Base-by-base conservation (phyloP, 2,329 filamentous ascomycete genomes). In the Daldinia eschscholtzii region DNA sequence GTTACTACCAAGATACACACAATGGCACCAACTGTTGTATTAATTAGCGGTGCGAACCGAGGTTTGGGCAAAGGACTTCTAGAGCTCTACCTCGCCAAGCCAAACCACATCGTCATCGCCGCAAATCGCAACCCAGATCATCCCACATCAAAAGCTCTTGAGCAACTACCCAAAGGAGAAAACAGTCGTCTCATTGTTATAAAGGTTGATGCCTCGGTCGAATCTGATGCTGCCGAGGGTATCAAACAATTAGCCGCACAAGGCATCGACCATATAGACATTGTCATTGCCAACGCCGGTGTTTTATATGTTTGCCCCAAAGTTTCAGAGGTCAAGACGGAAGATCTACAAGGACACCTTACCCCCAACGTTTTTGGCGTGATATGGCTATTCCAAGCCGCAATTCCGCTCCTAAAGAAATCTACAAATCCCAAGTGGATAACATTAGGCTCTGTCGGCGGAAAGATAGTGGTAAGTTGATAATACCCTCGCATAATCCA, bases 31-130 rank as follows among this genome's bases (percentile, higher is more conserved):
- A 72, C 67, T 48, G 65, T 70, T 10, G 75, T 77, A 60, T 74
- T 82, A 41, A 79, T 83, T 67, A 82, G 78, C 12, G 81, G 81
- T 53, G 78, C 77, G 23, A 80, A 78, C 64, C 75, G 81, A 48
- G 81, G 81, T 44, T 65, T 84, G 2, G 81, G 82, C 4, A 72
- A 70, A 30, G 80, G 77, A 0, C 72, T 83, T 3, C 58, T 81
- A 2, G 63, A 75, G 50, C 74, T 66, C 12, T 82, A 80, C 67
- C 78, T 84, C 0, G 80, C 83, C n/a, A 83, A 85, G 50, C 84
- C 87, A 73, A 87, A 90, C 79, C 87, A 91, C 78, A 87, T 79
- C 6, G 76, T 82, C 66, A 79, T 84, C n/a, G 82, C 82, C 35
- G 77, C 76, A 2, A 79, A 80, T 53, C 81, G 83, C 10, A 69